phyloP scores from a whole-genome alignment of 108 stramenopile genomes.

The Fragilaria crotonensis region DNA sequence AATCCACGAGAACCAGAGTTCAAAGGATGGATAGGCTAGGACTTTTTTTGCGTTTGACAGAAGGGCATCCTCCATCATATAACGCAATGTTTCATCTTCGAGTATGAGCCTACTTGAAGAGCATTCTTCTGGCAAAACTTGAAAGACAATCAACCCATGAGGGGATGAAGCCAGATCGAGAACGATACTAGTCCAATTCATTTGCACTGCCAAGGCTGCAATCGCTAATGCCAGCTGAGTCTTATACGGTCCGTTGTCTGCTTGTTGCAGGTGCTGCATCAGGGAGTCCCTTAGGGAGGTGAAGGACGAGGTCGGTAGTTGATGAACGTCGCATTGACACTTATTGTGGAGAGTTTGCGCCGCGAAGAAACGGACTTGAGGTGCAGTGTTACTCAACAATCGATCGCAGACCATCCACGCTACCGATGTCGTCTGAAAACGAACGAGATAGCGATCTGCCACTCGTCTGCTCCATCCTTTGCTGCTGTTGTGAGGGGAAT shows the following conservation, averaged over 20 bases:
- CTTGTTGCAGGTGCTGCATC: slow-evolving; percentile 34
- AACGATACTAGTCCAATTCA: slow-evolving; percentile 58
- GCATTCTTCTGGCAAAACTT: slow-evolving; percentile 73
- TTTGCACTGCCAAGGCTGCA: slow-evolving; percentile 73
- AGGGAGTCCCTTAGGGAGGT: slow-evolving; percentile 63
- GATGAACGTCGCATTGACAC: slow-evolving; percentile 53
- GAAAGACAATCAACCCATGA: slow-evolving; percentile 32
- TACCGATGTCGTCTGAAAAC: slow-evolving; percentile 55
- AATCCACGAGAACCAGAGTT: slow-evolving; percentile 60
- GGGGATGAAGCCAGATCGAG: slow-evolving; percentile 24
- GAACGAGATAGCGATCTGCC: slow-evolving; percentile 71
- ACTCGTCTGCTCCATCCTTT: slow-evolving; percentile 33
- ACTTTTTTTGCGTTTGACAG: slow-evolving; percentile 33
- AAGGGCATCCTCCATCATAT: slow-evolving; percentile 43
- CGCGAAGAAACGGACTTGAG: slow-evolving; percentile 78
- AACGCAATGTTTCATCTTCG: slow-evolving; percentile 47
- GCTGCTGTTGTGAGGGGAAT: slow-evolving; percentile 25
- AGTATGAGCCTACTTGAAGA: slow-evolving; percentile 57
- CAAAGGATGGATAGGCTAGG: slow-evolving; percentile 35
- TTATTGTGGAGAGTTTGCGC: slow-evolving; percentile 81
- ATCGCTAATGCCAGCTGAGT: slow-evolving; percentile 70
- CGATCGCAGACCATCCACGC: slow-evolving; percentile 83
- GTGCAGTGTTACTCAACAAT: slow-evolving; percentile 31
- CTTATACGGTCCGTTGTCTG: slow-evolving; percentile 28
- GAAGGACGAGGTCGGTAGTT: slow-evolving; percentile 44